Base-by-base conservation (phyloP, 2,329 filamentous ascomycete genomes). In the Fusarium sp. region DNA sequence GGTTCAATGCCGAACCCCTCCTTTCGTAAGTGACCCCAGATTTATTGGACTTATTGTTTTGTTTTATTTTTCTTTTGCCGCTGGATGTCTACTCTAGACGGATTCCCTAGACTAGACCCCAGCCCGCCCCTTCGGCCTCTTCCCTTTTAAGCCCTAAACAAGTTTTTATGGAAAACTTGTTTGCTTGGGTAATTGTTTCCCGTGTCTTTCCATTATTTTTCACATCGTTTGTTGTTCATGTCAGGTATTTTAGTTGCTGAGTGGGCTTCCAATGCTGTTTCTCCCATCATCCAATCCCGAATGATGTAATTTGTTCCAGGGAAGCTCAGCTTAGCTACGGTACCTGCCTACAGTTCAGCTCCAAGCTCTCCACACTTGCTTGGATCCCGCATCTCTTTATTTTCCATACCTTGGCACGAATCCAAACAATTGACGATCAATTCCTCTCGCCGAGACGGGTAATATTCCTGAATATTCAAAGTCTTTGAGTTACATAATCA, bases 1-100 rank as follows among this genome's bases (percentile, higher is more conserved):
- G 65, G 60, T 20, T 77, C 83, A 70, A 78, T 81, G 45, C 83
- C 84, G 74, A 79, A 81, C 75, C 83, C 84, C 65, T 85, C 84
- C 55, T 87, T 87, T 76, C 85, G 85, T 87, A 81, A 79, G 85
- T 76, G 59, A 45, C 61, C 59, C 69, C 61, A 24, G 59, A 57
- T 68, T 66, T 52, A 46, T 45, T 27, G 25, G 14, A 32, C 25
- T 11, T 51, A 22, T 40, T 44, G 16, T 47, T n/a, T 34, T 27
- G 34, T 32, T 59, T 52, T 42, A 27, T 47, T 53, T 61, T 42
- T 37, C 57, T 42, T 57, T 67, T 57, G 52, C 57, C 18, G 32
- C 12, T 51, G 40, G 37, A 24, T 44, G 30, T 61, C 22, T 27
- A 18, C 30, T 24, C 48, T 48, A 44, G 22, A 25, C 42, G 42